Conservation (phyloP, 2,329 filamentous ascomycete species). For the Apiospora sp. region DNA sequence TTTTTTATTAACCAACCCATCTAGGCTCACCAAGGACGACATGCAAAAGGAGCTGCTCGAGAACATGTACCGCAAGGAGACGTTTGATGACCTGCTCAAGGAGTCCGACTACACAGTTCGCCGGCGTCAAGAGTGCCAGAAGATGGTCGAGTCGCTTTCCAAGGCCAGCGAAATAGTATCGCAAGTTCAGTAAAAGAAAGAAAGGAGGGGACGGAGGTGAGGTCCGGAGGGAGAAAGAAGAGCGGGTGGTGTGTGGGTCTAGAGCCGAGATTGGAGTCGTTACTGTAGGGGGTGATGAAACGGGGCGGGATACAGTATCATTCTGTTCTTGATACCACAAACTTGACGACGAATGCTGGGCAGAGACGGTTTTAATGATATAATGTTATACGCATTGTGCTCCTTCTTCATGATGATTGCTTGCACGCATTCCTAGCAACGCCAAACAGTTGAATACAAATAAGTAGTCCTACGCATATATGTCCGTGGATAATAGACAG, state of each 20-base stretch:
- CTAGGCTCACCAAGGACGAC: slow-evolving; percentile 91
- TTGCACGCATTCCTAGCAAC: not conserved
- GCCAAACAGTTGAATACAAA: not conserved
- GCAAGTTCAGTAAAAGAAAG: slow-evolving; percentile 65
- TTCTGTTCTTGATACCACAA: slow-evolving; percentile 19
- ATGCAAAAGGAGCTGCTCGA: slow-evolving; percentile 98
- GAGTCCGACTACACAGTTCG: slow-evolving; percentile 97
- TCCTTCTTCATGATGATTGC: not conserved
- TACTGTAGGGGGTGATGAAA: not conserved
- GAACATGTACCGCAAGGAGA: slow-evolving; percentile 93
- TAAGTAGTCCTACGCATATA: not conserved
- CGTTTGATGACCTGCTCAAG: slow-evolving; percentile 93
- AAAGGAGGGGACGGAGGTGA: not conserved
- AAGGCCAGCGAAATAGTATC: slow-evolving; percentile 97
- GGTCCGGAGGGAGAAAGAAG: not conserved
- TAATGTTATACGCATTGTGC: slow-evolving; percentile 16
- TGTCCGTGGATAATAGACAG: not conserved
- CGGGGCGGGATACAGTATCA: not conserved
- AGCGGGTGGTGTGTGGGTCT: not conserved
- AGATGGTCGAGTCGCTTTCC: slow-evolving; percentile 95
- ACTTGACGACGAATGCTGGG: not conserved
- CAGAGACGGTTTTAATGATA: slow-evolving; percentile 20
- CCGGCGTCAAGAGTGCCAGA: slow-evolving; percentile 95
- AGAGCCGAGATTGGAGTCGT: slow-evolving; percentile 1
- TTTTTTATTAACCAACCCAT: slow-evolving; percentile 32